phyloP scores from a whole-genome alignment of 805 yeast genomes.

The Saccharomycopsis vini region DNA sequence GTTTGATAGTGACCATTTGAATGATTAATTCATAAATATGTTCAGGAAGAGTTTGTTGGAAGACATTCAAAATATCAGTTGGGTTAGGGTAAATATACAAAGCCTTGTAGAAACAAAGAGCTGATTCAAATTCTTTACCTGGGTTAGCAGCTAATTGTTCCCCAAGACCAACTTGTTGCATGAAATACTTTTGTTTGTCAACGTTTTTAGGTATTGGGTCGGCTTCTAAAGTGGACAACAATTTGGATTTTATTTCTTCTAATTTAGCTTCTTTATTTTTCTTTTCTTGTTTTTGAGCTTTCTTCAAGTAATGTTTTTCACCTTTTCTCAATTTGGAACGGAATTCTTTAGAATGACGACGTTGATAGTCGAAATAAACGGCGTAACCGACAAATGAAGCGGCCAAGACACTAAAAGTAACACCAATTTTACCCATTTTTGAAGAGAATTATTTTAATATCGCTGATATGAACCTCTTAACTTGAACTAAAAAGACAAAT shows the following conservation, averaged over 20 bases:
- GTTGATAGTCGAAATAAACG: slow-evolving; percentile 82
- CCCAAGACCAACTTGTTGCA: slow-evolving; percentile 76
- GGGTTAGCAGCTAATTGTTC: slow-evolving; percentile 66
- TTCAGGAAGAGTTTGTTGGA: slow-evolving; percentile 81
- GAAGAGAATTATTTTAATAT: no score
- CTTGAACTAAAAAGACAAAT: no score
- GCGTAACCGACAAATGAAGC: slow-evolving; percentile 65
- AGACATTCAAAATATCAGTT: slow-evolving; percentile 78
- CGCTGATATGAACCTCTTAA: no score
- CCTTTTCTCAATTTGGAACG: slow-evolving; percentile 64
- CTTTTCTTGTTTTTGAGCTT: slow-evolving; percentile 44
- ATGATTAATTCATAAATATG: slow-evolving; percentile 75
- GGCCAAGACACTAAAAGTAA: slow-evolving; percentile 35
- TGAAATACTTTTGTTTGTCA: slow-evolving; percentile 65
- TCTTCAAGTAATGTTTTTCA: slow-evolving; percentile 51
- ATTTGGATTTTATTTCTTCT: slow-evolving; percentile 49
- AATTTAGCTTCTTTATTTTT: slow-evolving; percentile 53
- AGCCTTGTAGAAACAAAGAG: slow-evolving; percentile 88
- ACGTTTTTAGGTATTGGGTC: slow-evolving; percentile 73
- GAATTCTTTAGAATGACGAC: slow-evolving; percentile 76
- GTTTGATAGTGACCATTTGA: slow-evolving; percentile 82
- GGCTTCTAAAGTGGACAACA: slow-evolving; percentile 52
- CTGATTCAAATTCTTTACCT: slow-evolving; percentile 71
- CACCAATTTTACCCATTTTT: slow-evolving; percentile 13
- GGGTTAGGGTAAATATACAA: slow-evolving; percentile 91